Conservation (phyloP, 2,329 filamentous ascomycete species). For the Trichoderma asperellum region DNA sequence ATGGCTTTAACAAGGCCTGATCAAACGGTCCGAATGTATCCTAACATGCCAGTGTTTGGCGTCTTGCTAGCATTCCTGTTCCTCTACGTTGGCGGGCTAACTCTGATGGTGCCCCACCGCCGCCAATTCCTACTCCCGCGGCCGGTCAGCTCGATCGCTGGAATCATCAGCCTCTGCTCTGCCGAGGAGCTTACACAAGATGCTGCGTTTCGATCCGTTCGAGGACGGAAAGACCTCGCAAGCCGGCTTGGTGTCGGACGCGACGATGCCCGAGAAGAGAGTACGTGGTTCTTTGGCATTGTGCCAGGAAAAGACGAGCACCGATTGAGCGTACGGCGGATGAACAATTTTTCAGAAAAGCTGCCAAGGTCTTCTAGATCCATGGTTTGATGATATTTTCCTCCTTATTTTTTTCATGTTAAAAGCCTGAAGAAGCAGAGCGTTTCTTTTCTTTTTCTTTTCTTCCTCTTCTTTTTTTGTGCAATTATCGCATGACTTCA, state of each 20-base stretch:
- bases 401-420: background rate
- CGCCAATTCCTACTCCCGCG: conserved; percentile 71
- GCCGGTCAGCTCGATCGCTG: conserved; percentile 70
- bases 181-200: conserved; percentile 74
- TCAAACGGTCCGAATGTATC: conserved; percentile 65
- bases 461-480: background rate
- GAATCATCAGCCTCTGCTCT: conserved; percentile 77
- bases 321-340: conserved; percentile 50
- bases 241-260: conserved; percentile 65
- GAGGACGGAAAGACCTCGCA: conserved; percentile 69
- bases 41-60: conserved; percentile 74
- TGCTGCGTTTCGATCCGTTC: conserved; percentile 70
- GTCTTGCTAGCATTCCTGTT: conserved; percentile 72
- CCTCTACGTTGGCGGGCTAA: conserved; percentile 68
- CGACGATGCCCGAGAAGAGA: conserved; percentile 51
- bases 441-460: background rate
- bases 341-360: conserved; percentile 53
- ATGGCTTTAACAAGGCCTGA: conserved; percentile 67
- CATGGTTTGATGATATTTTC: conserved; percentile 34
- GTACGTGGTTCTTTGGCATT: conserved; percentile 56
- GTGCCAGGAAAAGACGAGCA: conserved; percentile 47
- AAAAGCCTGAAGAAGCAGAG: background rate
- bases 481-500: background rate
- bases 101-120: conserved; percentile 64
- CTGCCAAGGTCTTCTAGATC: conserved; percentile 35